A percentile compares a stretch with the other conserved stretches of the same genome.
Conservation (phyloP, 257 asterid genomes). For the Solanum sejunctum region DNA sequence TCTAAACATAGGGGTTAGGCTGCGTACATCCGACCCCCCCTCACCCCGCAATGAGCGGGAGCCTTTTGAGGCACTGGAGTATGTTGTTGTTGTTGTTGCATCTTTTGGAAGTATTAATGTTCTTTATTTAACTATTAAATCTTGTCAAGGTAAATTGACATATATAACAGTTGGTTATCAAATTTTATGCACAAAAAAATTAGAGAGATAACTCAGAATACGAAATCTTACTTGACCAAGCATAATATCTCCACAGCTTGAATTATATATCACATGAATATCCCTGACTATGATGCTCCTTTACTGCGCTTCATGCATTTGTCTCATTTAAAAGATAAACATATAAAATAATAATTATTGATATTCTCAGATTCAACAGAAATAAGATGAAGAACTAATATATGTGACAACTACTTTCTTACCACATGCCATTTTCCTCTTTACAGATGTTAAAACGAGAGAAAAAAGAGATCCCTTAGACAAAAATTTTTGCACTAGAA, state of each 20-base stretch:
- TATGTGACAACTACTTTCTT: not conserved
- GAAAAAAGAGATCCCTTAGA: not conserved
- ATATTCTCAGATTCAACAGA: not conserved
- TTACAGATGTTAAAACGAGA: not conserved
- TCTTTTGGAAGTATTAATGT: not conserved
- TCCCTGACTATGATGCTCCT: conserved; percentile 18
- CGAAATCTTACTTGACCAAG: not conserved
- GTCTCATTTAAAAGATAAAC: too few species aligned
- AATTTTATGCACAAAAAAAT: not conserved
- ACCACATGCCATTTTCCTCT: not conserved
- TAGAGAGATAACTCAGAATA: not conserved
- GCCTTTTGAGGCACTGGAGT: too few species aligned
- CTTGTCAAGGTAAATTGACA: not conserved
- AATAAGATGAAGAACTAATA: not conserved
- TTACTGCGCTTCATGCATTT: not conserved
- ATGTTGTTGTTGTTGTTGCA: too few species aligned
- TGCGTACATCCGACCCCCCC: too few species aligned
- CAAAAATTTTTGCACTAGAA: not conserved
- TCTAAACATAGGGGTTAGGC: too few species aligned
- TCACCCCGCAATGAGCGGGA: too few species aligned
- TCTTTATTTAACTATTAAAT: not conserved
- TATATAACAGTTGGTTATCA: not conserved
- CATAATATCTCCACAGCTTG: conserved; percentile 18
- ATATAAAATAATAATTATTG: too few species aligned
- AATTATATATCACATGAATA: conserved; percentile 26